These are phyloP conservation scores for Aspergillus hortae DNA, from an alignment of 2,329 filamentous ascomycete genomes.

Conservation along the genomic window DNA sequence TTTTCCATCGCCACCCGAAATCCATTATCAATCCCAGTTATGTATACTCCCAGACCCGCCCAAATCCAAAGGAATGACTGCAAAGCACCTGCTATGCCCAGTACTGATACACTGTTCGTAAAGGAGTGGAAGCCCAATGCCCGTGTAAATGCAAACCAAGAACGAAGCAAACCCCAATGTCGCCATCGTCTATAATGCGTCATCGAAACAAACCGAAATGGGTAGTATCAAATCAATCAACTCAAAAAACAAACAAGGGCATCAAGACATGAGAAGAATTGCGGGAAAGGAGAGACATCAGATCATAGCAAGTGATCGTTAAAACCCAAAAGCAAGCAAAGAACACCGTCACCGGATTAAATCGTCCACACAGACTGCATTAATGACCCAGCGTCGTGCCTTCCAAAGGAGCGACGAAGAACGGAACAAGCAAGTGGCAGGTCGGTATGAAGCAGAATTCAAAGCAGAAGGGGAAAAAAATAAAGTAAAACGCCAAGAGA, in stretches of 20 bases:
- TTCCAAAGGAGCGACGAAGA: constrained; percentile 29
- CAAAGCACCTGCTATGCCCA: constrained; percentile 34
- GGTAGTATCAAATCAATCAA: constrained; percentile 8
- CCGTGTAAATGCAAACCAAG: constrained; percentile 6
- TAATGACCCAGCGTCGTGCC: constrained; percentile 22
- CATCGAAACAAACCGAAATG: constrained; percentile 8
- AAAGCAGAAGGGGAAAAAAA: constrained; percentile 1
- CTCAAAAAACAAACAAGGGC: constrained; percentile 18
- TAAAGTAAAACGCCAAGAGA: constrained; percentile 11
- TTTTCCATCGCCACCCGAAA: constrained; percentile 14
- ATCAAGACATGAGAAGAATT: constrained; percentile 27
- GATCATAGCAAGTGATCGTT: constrained; percentile 26
- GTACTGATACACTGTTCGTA: constrained; percentile 32
- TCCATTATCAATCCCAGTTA: constrained; percentile 14
- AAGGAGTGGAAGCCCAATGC: constrained; percentile 35
- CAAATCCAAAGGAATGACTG: constrained; percentile 34
- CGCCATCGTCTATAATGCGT: constrained; percentile 33
- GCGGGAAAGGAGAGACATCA: constrained; percentile 32
- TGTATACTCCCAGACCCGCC: constrained; percentile 23
- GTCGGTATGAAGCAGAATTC: neutral
- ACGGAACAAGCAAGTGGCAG: constrained; percentile 7
- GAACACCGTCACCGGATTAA: constrained; percentile 17
- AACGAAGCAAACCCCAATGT: constrained; percentile 18
- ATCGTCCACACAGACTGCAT: constrained; percentile 19
- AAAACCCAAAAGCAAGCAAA: constrained; percentile 3